Evolutionary conservation across 1,284 basidiomycete genomes (phyloP), one percentile per base, ranked within the genome.

Genomic region (Sanghuangporus weigelae): DNA sequence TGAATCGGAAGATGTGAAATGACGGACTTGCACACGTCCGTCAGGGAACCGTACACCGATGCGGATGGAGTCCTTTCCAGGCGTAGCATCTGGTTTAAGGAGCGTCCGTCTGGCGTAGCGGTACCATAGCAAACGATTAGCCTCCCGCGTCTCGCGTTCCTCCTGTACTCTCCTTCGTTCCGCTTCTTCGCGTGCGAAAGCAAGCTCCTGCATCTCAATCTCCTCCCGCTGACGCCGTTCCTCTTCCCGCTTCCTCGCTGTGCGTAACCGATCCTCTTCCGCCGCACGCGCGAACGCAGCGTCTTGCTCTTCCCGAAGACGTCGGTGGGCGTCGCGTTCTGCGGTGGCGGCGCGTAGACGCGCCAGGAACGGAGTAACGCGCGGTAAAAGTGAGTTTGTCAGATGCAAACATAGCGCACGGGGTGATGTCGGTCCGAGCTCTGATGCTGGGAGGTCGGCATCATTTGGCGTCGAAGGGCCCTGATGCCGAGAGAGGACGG

Each of bases 301-400:
- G 69, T 97, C 95, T 70, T 96, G 94, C 69, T 93, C 89, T 21
- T 86, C 89, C 7, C 94, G 81, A 21, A 95, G 71, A 19, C 80
- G 76, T 1, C 93, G 81, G 19, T 92, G 88, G 23, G 83, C 82
- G 54, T 88, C 85, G 2, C 87, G 79, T 72, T 76, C 70, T 3
- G 72, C 69, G 14, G 76, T 72, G 58, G 83, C 78, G 0, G 76
- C 71, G 49, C 76, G 81, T 48, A 93, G 76, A 5, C 89, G 83
- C 14, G 78, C 76, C 10, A 97, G 83, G 77, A 89, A 93, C 0
- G 93, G 85, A 0, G 73, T 77, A 1, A 93, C 87, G 31, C 94
- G 90, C 0, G 95, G 94, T 0, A 96, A 75, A 55, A 97, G 81
- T 39, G 86, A 81, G 23, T 81, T 80, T 21, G 81, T 80, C 3